phyloP scores from a whole-genome alignment of 2,329 filamentous ascomycete genomes.

The Aureobasidium sp. region DNA sequence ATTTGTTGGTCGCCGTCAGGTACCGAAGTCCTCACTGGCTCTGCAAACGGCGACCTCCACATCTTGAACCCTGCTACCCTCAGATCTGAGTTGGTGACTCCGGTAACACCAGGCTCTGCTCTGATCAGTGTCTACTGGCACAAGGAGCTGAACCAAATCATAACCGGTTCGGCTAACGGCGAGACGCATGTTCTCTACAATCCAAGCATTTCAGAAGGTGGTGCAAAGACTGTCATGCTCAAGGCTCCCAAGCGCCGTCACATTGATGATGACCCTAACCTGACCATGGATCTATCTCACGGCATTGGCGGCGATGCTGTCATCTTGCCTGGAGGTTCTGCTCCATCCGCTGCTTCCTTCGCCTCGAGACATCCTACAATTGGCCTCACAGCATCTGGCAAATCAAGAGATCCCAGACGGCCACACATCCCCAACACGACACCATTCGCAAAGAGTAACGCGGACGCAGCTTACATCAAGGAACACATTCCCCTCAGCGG shows the following conservation, averaged over 20 bases:
- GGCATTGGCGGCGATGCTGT: constrained; percentile 80
- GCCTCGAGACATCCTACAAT: constrained; percentile 57
- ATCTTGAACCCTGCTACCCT: constrained; percentile 91
- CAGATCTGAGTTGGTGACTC: constrained; percentile 72
- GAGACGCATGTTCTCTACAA: constrained; percentile 88
- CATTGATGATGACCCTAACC: constrained; percentile 81
- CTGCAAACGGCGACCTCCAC: constrained; percentile 74
- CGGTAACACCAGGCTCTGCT: constrained; percentile 75
- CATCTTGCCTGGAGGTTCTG: constrained; percentile 44
- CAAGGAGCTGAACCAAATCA: constrained; percentile 86
- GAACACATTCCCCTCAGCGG: constrained; percentile 80
- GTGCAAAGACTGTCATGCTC: constrained; percentile 82
- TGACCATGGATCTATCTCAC: constrained; percentile 74
- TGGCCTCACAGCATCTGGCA: constrained; percentile 69
- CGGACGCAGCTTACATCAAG: constrained; percentile 81
- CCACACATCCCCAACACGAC: constrained; percentile 80
- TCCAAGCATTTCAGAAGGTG: constrained; percentile 68
- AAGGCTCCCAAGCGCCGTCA: constrained; percentile 91
- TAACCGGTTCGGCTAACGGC: constrained; percentile 85
- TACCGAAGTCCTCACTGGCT: constrained; percentile 81
- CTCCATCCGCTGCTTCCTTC: constrained; percentile 35
- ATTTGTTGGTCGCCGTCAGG: constrained; percentile 84
- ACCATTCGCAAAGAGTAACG: constrained; percentile 82
- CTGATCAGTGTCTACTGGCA: constrained; percentile 88
- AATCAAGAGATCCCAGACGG: constrained; percentile 67